Conservation (phyloP, 192 early-diverging fungal species). For the Entomortierella beljakovae region DNA sequence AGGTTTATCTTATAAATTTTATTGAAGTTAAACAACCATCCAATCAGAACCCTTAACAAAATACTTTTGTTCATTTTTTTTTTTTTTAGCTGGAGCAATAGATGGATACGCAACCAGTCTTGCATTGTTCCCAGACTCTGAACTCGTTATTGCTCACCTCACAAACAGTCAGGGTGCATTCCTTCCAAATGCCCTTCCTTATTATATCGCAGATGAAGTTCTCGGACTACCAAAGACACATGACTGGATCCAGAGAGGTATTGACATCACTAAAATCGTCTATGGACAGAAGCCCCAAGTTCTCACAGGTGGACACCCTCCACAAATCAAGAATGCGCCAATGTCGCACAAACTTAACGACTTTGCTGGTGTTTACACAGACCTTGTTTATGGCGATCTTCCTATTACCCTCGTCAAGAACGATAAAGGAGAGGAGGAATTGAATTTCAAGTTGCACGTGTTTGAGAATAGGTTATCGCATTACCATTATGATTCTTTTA, state of each 20-base stretch:
- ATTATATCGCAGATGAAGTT: not conserved
- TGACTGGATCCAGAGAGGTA: not conserved
- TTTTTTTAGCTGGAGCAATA: not conserved
- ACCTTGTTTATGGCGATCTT: not conserved
- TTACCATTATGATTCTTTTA: not conserved
- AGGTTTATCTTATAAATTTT: not conserved
- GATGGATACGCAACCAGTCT: not conserved
- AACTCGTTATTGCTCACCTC: not conserved
- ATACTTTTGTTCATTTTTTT: not conserved
- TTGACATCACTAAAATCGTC: not conserved
- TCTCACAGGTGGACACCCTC: not conserved
- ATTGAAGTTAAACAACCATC: too few relatives aligned
- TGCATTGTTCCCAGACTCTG: not conserved
- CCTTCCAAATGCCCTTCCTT: not conserved
- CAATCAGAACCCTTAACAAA: too few relatives aligned
- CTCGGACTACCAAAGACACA: not conserved
- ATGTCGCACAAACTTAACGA: not conserved
- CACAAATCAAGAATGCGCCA: not conserved
- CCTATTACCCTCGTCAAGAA: not conserved
- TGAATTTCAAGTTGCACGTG: not conserved
- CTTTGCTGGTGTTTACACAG: not conserved
- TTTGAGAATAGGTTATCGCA: not conserved
- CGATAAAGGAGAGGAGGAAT: not conserved
- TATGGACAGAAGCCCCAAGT: not conserved
- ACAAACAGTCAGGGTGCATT: not conserved